Percentiles rank a stretch among this genome's conserved stretches.
Evolutionary conservation across 805 yeast genomes (phyloP).

Genomic region (Candida patagonica): DNA sequence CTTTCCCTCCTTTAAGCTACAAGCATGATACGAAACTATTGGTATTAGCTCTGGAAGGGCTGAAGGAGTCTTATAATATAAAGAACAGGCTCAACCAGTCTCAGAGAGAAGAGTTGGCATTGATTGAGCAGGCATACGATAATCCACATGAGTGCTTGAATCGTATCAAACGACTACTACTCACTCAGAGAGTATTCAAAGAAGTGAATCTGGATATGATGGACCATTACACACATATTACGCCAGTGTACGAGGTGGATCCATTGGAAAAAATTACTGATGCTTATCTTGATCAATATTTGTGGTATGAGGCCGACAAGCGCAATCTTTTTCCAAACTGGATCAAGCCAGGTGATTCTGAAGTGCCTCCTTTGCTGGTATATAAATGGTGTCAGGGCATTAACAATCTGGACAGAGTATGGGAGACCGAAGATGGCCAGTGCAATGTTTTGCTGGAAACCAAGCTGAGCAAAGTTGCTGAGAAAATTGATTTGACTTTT

Average conservation of each 20-base stretch:
- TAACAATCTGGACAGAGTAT: constrained; percentile 65
- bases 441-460: constrained; percentile 81
- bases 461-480: constrained; percentile 57
- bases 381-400: constrained; percentile 93
- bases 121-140: constrained; percentile 94
- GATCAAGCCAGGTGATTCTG: constrained; percentile 92
- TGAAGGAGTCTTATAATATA: constrained; percentile 72
- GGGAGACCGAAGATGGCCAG: constrained; percentile 72
- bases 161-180: constrained; percentile 68
- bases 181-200: constrained; percentile 87
- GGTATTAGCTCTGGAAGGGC: constrained; percentile 78
- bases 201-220: constrained; percentile 82
- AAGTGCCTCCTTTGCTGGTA: constrained; percentile 82
- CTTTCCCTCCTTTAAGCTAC: constrained; percentile 87
- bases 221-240: constrained; percentile 76
- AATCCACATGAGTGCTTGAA: constrained; percentile 90
- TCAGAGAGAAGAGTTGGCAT: constrained; percentile 85
- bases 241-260: constrained; percentile 82
- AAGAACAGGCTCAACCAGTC: constrained; percentile 71
- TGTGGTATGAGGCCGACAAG: constrained; percentile 93
- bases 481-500: constrained; percentile 81
- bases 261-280: constrained; percentile 94
- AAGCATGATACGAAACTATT: constrained; percentile 89
- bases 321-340: constrained; percentile 86
- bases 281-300: constrained; percentile 88